Evolutionary conservation across 371 early-diverging fungal species (phyloP).

Genomic region (Sanchytrium tribonematis): DNA sequence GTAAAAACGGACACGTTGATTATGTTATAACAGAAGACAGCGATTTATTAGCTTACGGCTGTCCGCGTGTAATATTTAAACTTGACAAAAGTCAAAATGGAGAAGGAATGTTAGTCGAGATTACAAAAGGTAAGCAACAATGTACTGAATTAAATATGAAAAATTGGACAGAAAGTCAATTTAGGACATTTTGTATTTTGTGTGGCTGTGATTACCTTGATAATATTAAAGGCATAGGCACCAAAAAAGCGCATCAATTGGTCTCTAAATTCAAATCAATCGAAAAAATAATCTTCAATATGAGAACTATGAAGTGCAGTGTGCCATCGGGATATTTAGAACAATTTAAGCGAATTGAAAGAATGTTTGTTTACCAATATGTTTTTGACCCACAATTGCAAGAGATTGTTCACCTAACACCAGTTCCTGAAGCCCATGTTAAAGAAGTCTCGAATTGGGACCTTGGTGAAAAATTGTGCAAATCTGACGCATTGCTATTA

Average conservation of each 20-base stretch:
- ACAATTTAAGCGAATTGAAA: constrained; percentile 8
- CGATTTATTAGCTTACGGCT: constrained; percentile 84
- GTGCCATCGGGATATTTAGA: constrained; percentile 9
- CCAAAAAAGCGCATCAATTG: constrained; percentile 46
- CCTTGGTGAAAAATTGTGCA: not conserved
- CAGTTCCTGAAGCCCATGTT: not conserved
- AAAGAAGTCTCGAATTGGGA: not conserved
- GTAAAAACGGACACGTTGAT: constrained; percentile 31
- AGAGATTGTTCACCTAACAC: not conserved
- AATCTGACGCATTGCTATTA: not conserved
- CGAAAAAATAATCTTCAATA: constrained; percentile 5
- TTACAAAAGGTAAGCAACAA: not conserved
- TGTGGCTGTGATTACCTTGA: constrained; percentile 89
- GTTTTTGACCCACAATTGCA: constrained; percentile 11
- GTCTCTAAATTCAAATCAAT: constrained; percentile 14
- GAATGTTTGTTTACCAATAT: constrained; percentile 13
- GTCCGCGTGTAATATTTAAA: constrained; percentile 44
- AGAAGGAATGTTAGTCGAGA: constrained; percentile 19
- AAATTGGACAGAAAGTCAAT: constrained; percentile 25
- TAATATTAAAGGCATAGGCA: constrained; percentile 53
- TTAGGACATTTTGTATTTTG: constrained; percentile 73
- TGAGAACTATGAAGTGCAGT: constrained; percentile 4
- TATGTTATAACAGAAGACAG: constrained; percentile 89
- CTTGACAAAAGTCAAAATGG: constrained; percentile 39
- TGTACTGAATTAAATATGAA: not conserved